Conservation (phyloP, 78 protist species). For the Blattamonas nauphoetae region DNA sequence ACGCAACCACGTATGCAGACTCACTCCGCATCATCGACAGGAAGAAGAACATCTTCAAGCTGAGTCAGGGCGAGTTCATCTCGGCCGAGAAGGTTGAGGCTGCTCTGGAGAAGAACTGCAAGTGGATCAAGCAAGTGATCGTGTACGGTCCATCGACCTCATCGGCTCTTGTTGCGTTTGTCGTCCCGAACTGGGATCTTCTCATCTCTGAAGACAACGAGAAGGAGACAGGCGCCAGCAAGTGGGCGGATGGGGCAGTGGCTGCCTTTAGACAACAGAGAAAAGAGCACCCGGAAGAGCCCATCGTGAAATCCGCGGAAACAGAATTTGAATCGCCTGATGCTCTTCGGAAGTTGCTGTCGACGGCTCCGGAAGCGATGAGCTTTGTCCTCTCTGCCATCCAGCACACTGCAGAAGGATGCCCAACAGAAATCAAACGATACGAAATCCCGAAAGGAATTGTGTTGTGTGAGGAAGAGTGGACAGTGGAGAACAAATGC, state of each 20-base stretch:
- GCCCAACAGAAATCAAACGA: neutral
- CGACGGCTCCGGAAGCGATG: neutral
- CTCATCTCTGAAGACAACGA: neutral
- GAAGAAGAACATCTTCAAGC: conserved; percentile 18
- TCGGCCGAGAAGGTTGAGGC: neutral
- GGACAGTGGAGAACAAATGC: neutral
- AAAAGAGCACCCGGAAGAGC: neutral
- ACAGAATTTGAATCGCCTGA: neutral
- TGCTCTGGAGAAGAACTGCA: neutral
- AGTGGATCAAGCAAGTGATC: neutral
- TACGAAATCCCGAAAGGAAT: neutral
- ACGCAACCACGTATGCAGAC: too few relatives aligned
- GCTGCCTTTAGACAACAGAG: neutral
- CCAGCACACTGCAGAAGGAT: neutral
- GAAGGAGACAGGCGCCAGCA: neutral
- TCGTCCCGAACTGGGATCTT: neutral
- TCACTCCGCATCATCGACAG: conserved; percentile 6
- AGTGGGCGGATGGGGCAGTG: neutral
- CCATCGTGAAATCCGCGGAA: neutral
- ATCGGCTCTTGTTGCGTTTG: neutral
- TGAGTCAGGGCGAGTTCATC: conserved; percentile 14
- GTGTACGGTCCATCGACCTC: conserved; percentile 3
- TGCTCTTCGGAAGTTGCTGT: neutral
- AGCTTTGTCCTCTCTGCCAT: neutral
- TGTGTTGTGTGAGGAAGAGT: neutral